Conservation (phyloP, 768 basidiomycete genomes). For the Lactarius tabidus region DNA sequence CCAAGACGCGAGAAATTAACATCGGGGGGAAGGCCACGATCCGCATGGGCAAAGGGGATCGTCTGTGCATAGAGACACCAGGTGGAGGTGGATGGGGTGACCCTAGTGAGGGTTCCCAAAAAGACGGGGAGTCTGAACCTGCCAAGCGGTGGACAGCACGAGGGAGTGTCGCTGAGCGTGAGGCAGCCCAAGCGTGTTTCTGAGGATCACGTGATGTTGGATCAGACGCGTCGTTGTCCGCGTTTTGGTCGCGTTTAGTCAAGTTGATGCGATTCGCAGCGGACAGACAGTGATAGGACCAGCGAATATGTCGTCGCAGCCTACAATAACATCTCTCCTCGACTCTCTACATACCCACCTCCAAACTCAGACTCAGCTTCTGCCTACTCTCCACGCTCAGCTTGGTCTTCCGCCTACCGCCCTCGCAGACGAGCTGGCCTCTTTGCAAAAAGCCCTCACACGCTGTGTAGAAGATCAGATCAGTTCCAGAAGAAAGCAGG, state of each 20-base stretch:
- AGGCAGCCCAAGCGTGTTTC: slow-evolving; percentile 54
- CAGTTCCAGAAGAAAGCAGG: slow-evolving; percentile 63
- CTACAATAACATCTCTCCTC: slow-evolving; percentile 57
- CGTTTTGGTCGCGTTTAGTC: neutral
- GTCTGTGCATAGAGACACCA: slow-evolving; percentile 78
- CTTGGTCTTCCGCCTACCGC: slow-evolving; percentile 78
- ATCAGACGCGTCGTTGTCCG: slow-evolving; percentile 11
- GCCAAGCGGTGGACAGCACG: slow-evolving; percentile 60
- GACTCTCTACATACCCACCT: slow-evolving; percentile 75
- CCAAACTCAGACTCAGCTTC: slow-evolving; percentile 73
- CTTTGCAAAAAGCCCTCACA: slow-evolving; percentile 70
- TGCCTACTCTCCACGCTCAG: slow-evolving; percentile 78
- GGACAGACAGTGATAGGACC: neutral
- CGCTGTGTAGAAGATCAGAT: slow-evolving; percentile 75
- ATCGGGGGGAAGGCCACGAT: slow-evolving; percentile 87
- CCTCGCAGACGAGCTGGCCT: slow-evolving; percentile 73
- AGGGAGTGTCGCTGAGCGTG: slow-evolving; percentile 63
- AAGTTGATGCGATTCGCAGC: neutral
- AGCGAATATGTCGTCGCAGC: slow-evolving; percentile 19
- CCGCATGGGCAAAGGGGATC: slow-evolving; percentile 85
- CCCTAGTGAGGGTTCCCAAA: slow-evolving; percentile 21
- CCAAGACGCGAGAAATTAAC: slow-evolving; percentile 69
- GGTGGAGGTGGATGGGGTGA: slow-evolving; percentile 87
- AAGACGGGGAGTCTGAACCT: slow-evolving; percentile 35
- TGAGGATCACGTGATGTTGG: slow-evolving; percentile 31